Evolutionary conservation across 805 yeast genomes (phyloP).

Genomic region (Ogataea glucozyma): DNA sequence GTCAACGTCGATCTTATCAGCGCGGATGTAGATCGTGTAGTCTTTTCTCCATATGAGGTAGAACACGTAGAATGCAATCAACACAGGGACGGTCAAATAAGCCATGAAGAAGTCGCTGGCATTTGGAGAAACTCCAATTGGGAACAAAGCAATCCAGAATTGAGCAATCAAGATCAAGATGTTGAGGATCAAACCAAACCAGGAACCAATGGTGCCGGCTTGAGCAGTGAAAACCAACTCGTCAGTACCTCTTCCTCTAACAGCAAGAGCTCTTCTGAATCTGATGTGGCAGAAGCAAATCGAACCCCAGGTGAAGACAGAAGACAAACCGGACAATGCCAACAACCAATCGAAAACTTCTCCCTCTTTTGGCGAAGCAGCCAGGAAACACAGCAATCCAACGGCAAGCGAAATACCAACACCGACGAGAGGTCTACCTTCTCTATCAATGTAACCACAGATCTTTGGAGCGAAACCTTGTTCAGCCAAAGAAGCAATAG

Average conservation of each 20-base stretch:
- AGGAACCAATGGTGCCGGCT: constrained; percentile 68
- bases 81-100: constrained; percentile 65
- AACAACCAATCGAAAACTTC: constrained; percentile 72
- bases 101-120: constrained; percentile 63
- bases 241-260: constrained; percentile 66
- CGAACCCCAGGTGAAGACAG: constrained; percentile 80
- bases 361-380: constrained; percentile 57
- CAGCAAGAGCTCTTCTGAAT: constrained; percentile 64
- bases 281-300: constrained; percentile 68
- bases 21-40: constrained; percentile 45
- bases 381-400: constrained; percentile 62
- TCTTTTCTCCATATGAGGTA: constrained; percentile 43
- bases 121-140: constrained; percentile 52
- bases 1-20: constrained; percentile 57
- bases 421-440: constrained; percentile 78
- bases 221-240: constrained; percentile 70
- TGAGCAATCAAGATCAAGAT: constrained; percentile 66
- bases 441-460: constrained; percentile 69
- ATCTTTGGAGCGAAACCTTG: constrained; percentile 67
- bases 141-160: constrained; percentile 82
- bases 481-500: constrained; percentile 65
- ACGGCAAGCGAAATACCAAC: constrained; percentile 52
- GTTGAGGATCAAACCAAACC: constrained; percentile 59
- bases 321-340: constrained; percentile 75
- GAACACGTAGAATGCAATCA: constrained; percentile 47